Evolutionary conservation across 2,329 filamentous ascomycete species (phyloP).

Genomic region (Fusarium oxysporum): DNA sequence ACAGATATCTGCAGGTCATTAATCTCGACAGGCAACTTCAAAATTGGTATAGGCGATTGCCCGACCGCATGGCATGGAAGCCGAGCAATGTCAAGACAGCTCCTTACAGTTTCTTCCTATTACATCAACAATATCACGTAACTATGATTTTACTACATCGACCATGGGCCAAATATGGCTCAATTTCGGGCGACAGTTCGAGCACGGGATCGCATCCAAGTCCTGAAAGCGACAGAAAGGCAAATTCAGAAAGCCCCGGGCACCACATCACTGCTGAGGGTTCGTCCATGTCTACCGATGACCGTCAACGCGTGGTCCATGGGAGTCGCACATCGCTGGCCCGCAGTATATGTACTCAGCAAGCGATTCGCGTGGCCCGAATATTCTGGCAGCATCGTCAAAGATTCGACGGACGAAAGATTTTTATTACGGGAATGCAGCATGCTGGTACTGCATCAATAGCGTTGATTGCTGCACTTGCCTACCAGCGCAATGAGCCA

Average conservation of each 20-base stretch:
- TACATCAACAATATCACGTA: conserved; percentile 67
- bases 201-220: conserved; percentile 50
- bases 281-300: conserved; percentile 45
- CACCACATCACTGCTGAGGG: conserved; percentile 36
- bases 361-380: conserved; percentile 63
- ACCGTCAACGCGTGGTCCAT: conserved; percentile 52
- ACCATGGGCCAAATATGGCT: conserved; percentile 64
- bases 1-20: conserved; percentile 62
- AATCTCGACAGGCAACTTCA: conserved; percentile 65
- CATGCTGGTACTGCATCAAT: conserved; percentile 67
- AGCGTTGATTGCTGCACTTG: conserved; percentile 63
- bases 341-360: conserved; percentile 65
- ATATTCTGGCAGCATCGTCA: conserved; percentile 68
- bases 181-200: conserved; percentile 49
- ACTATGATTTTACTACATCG: conserved; percentile 65
- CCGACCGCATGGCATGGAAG: conserved; percentile 61
- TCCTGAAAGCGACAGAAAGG: conserved; percentile 42
- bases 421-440: conserved; percentile 63
- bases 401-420: conserved; percentile 62
- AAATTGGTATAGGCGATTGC: conserved; percentile 65
- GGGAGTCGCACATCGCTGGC: conserved; percentile 59
- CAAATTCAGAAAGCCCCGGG: conserved; percentile 19
- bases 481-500: conserved; percentile 51
- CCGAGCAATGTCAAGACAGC: conserved; percentile 62
- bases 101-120: conserved; percentile 63